Conservation (phyloP, 768 basidiomycete genomes). For the Epithele typhae region DNA sequence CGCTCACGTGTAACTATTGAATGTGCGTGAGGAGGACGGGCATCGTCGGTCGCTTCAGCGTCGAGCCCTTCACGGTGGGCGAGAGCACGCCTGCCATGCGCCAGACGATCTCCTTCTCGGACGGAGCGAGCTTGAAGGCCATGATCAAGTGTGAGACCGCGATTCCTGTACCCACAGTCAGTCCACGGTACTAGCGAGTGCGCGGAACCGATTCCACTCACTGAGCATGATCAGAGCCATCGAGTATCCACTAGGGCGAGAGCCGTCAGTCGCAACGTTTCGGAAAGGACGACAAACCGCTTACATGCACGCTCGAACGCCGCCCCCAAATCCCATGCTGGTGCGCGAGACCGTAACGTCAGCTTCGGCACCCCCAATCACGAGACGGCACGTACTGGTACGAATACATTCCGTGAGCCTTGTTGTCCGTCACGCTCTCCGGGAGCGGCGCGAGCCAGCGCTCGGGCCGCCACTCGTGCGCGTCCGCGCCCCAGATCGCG, state of each 20-base stretch:
- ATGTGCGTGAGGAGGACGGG: neutral
- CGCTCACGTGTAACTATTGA: neutral
- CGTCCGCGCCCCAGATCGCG: slow-evolving; percentile 7
- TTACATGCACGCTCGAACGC: slow-evolving; percentile 4
- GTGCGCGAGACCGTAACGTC: too few relatives aligned
- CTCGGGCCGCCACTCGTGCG: slow-evolving; percentile 8
- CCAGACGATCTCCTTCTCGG: slow-evolving; percentile 1
- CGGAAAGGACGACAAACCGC: too few relatives aligned
- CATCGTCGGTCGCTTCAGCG: neutral
- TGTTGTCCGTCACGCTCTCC: neutral
- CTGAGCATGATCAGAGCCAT: slow-evolving; percentile 4
- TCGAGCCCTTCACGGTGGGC: neutral
- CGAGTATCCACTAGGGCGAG: slow-evolving; percentile 6
- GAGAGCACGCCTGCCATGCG: neutral
- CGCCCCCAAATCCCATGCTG: slow-evolving; percentile 5
- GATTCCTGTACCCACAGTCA: neutral
- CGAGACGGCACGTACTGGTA: neutral
- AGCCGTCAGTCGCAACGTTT: too few relatives aligned
- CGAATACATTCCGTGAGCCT: slow-evolving; percentile 1
- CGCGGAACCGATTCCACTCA: neutral
- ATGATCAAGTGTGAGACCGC: slow-evolving; percentile 1
- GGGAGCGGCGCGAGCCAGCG: slow-evolving; percentile 11
- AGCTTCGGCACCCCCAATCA: too few relatives aligned
- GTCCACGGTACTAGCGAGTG: neutral
- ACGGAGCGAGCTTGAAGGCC: neutral